A percentile compares a stretch with the other conserved stretches of the same genome.
phyloP scores from a whole-genome alignment of 1,284 basidiomycete species.

The Trichosporon inkin region DNA sequence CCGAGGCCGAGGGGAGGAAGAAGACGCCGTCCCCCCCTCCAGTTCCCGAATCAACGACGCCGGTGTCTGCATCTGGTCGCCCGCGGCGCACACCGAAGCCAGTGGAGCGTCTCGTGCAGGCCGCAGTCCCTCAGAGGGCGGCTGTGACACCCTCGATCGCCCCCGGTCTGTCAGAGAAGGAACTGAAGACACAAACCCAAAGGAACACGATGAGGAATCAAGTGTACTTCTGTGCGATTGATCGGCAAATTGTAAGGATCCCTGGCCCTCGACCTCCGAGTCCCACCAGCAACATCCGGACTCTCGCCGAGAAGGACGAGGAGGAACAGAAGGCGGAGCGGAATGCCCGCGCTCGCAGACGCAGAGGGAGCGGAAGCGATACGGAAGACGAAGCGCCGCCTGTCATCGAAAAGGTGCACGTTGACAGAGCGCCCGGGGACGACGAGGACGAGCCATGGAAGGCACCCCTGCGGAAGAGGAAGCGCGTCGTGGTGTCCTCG shows the following conservation, averaged over 20 bases:
- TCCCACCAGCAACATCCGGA: constrained; percentile 68
- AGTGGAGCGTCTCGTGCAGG: not conserved
- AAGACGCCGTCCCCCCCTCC: not conserved
- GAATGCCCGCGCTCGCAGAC: constrained; percentile 62
- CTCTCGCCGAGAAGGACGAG: constrained; percentile 64
- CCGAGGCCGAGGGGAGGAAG: not conserved
- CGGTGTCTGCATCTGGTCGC: not conserved
- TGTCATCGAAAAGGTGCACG: not conserved
- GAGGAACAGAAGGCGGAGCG: constrained; percentile 63
- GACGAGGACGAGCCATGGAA: constrained; percentile 79
- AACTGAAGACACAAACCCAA: constrained; percentile 40
- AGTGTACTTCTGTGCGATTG: constrained; percentile 48
- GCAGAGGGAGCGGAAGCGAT: constrained; percentile 55
- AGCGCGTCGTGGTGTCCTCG: constrained; percentile 42
- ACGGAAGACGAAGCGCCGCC: constrained; percentile 32
- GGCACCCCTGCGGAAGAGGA: constrained; percentile 55
- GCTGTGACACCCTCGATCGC: constrained; percentile 17
- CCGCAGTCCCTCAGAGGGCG: not conserved
- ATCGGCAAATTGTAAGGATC: constrained; percentile 59
- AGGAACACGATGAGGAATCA: constrained; percentile 46
- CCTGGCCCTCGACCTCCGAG: constrained; percentile 70
- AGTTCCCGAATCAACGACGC: not conserved
- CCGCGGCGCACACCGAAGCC: not conserved
- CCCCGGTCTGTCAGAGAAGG: constrained; percentile 41
- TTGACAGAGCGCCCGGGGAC: constrained; percentile 52